Base-by-base conservation (phyloP, 371 early-diverging fungal genomes). In the Paraphysoderma sedebokerense region DNA sequence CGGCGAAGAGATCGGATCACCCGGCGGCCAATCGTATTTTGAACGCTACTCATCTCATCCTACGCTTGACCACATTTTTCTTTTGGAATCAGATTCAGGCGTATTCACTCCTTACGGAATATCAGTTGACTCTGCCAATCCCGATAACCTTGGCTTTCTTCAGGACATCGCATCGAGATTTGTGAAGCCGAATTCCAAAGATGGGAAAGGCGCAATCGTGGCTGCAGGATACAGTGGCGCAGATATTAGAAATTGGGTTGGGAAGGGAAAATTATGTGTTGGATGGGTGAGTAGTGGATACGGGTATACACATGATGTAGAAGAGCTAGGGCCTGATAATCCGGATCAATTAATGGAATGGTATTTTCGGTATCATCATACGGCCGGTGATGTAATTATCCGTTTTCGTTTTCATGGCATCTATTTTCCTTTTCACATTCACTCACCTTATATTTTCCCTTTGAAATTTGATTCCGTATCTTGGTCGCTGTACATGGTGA, bases 61-160 rank as follows among this genome's bases (percentile, higher is more conserved):
- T 34, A 56, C 56, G 22, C 53, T 63, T 24, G 50, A 47, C 9
- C 50, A 63, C 12, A 32, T 49, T 35, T 69, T 73, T 36, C 50
- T 54, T 17, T 53, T 72, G 23, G 76, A 73, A 47, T 66, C 69
- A 38, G 76, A 72, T 34, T 58, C 50, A 34, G 73, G 72, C 35
- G 65, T 67, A 30, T 67, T 72, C 50, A 63, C 67, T 19, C 76
- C 74, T 17, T 65, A 62, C 54, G 72, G 70, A 3, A 55, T 75
- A 52, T 19, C 40, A 1, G 55, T 54, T 4, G 48, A 46, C 0
- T 56, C 30, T 7, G 13, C 26, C 5, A 3, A 1, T 26, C 41
- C 29, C 26, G 8, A n/a, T 20, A 32, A 42, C 26, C 19, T 23
- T 9, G 42, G 11, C 2, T 17, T 0, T 17, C 20, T 11, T 20